These are phyloP conservation scores for Hymenoscyphus albidus DNA, from an alignment of 2,329 filamentous ascomycete species.

Conservation along the genomic window DNA sequence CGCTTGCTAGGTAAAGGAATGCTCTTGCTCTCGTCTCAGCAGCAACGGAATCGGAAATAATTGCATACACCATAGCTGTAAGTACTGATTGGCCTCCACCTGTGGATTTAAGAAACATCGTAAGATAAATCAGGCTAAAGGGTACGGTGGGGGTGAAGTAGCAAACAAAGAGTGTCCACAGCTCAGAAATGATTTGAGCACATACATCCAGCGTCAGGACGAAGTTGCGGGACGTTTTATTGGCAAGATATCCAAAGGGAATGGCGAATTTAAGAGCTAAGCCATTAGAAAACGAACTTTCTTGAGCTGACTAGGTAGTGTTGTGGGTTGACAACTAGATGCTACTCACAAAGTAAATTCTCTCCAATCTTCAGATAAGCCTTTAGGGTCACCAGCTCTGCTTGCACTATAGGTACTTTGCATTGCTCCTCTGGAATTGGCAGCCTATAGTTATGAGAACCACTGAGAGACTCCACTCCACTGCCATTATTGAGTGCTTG, in stretches of 20 bases:
- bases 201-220: neutral
- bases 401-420: neutral
- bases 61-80: neutral
- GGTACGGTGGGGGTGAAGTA: neutral
- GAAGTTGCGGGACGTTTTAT: neutral
- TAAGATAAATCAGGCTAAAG: neutral
- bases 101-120: neutral
- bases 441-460: neutral
- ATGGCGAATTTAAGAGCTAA: neutral
- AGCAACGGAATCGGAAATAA: neutral
- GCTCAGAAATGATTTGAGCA: neutral
- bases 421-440: neutral
- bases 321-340: neutral
- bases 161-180: neutral
- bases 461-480: neutral
- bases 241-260: neutral
- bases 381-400: neutral
- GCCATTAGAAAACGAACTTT: neutral
- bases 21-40: neutral
- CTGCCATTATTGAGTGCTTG: neutral
- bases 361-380: neutral
- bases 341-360: neutral
- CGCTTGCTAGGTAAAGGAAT: neutral
- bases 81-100: neutral
- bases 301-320: neutral